Evolutionary conservation across 2,329 filamentous ascomycete species (phyloP).

Genomic region (Huntiella omanensis): DNA sequence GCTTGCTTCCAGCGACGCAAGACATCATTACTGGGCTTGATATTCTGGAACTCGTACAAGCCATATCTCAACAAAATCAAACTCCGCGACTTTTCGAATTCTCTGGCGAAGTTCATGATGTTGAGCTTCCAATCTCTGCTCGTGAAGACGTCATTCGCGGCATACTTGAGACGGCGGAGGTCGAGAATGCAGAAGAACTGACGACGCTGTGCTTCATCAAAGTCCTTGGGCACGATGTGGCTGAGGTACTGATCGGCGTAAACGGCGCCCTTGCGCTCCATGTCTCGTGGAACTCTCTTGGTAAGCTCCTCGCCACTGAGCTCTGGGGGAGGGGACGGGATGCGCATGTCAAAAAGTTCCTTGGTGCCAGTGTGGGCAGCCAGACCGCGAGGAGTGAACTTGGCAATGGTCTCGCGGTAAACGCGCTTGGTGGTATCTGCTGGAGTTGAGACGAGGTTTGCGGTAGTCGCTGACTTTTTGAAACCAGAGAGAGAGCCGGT

Average conservation of each 20-base stretch:
- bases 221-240: constrained; percentile 36
- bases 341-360: constrained; percentile 39
- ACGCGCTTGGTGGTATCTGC: constrained; percentile 24
- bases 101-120: constrained; percentile 42
- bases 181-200: constrained; percentile 47
- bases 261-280: constrained; percentile 32
- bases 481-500: constrained; percentile 25
- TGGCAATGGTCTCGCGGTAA: constrained; percentile 26
- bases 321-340: constrained; percentile 35
- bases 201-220: constrained; percentile 39
- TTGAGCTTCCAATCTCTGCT: constrained; percentile 46
- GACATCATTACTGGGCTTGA: constrained; percentile 38
- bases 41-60: constrained; percentile 43
- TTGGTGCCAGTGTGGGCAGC: constrained; percentile 25
- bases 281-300: constrained; percentile 33
- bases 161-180: constrained; percentile 40
- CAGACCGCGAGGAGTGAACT: constrained; percentile 30
- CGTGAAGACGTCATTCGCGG: constrained; percentile 39
- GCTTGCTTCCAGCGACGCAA: constrained; percentile 39
- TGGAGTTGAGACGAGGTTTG: constrained; percentile 24
- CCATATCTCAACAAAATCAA: constrained; percentile 42
- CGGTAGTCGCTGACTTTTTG: constrained; percentile 29
- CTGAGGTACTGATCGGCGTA: constrained; percentile 41
- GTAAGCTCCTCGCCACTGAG: constrained; percentile 36
- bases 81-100: constrained; percentile 44